Evolutionary conservation across 768 basidiomycete genomes (phyloP).

Genomic region (Trametes elegans): DNA sequence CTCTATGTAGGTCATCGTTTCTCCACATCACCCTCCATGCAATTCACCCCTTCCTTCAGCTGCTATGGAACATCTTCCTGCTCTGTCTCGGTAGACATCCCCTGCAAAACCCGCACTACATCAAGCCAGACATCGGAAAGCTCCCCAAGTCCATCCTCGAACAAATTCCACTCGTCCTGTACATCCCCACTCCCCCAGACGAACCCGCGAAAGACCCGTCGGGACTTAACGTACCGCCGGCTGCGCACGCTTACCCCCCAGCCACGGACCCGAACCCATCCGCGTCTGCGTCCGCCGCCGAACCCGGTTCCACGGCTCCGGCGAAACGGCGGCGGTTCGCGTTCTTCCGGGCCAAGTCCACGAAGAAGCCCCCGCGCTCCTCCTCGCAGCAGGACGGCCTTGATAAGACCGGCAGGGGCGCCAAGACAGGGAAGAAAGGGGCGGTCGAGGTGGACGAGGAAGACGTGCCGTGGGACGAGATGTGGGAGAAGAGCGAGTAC

Average conservation of each 20-base stretch:
- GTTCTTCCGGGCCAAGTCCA: constrained; percentile 39
- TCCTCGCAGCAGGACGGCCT: constrained; percentile 1
- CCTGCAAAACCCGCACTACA: constrained; percentile 66
- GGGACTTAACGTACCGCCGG: constrained; percentile 46
- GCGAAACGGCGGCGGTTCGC: constrained; percentile 53
- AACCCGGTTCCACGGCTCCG: no score
- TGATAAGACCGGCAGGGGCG: constrained; percentile 13
- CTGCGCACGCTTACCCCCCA: constrained; percentile 64
- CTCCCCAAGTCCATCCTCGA: constrained; percentile 70
- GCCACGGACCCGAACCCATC: constrained; percentile 10
- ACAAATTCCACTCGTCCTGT: constrained; percentile 78
- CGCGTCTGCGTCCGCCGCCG: constrained; percentile 16
- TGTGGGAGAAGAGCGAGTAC: constrained; percentile 74
- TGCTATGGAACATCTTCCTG: constrained; percentile 76
- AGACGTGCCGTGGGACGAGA: constrained; percentile 66
- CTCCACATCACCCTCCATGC: not conserved
- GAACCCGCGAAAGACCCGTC: constrained; percentile 30
- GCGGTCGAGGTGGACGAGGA: constrained; percentile 33
- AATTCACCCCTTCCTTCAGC: constrained; percentile 34
- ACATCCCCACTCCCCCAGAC: constrained; percentile 78
- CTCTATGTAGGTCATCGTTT: constrained; percentile 56
- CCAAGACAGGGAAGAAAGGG: constrained; percentile 21
- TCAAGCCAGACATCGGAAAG: constrained; percentile 78
- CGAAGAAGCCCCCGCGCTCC: constrained; percentile 27
- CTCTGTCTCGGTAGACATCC: constrained; percentile 81